Conservation (phyloP, 2,329 filamentous ascomycete genomes). For the Curvularia verruculosa region DNA sequence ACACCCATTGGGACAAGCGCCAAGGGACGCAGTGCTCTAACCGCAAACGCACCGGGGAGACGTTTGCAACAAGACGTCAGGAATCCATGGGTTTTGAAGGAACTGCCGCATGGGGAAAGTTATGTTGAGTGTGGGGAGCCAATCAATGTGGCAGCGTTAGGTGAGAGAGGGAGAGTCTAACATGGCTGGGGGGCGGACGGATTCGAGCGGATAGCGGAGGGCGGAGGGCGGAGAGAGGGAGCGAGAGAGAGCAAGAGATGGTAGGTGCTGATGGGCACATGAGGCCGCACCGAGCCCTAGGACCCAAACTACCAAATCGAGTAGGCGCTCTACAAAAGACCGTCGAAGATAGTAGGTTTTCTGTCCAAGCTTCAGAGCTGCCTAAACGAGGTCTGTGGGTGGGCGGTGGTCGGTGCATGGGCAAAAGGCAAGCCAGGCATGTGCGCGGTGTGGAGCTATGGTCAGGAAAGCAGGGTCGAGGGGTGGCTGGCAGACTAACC, state of each 20-base stretch:
- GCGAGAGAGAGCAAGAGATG: background rate
- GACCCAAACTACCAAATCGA: constrained; percentile 32
- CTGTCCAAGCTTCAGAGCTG: constrained; percentile 45
- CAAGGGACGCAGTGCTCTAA: background rate
- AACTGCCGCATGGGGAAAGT: background rate
- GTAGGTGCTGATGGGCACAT: background rate
- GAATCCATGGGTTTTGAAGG: background rate
- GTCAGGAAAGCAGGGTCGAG: constrained; percentile 14
- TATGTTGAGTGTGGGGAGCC: background rate
- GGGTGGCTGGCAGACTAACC: background rate
- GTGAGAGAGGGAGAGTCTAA: background rate
- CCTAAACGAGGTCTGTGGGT: constrained; percentile 35
- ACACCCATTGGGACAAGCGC: background rate
- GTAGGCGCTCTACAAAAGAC: constrained; percentile 24
- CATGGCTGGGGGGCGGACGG: background rate
- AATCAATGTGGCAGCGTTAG: background rate
- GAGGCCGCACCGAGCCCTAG: constrained; percentile 13
- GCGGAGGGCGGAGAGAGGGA: too few species aligned
- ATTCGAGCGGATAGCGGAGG: constrained; percentile 14
- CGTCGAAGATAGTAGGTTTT: constrained; percentile 36
- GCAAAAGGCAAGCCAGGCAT: constrained; percentile 6
- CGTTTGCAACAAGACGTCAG: constrained; percentile 3
- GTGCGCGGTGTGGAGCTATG: constrained; percentile 15
- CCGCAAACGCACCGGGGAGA: constrained; percentile 4
- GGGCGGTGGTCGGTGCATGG: constrained; percentile 30